A percentile compares a stretch with the other conserved stretches of the same genome.
These are phyloP conservation scores for Platanus orientalis DNA, from an alignment of 164 flowering plant genomes.

Conservation along the genomic window DNA sequence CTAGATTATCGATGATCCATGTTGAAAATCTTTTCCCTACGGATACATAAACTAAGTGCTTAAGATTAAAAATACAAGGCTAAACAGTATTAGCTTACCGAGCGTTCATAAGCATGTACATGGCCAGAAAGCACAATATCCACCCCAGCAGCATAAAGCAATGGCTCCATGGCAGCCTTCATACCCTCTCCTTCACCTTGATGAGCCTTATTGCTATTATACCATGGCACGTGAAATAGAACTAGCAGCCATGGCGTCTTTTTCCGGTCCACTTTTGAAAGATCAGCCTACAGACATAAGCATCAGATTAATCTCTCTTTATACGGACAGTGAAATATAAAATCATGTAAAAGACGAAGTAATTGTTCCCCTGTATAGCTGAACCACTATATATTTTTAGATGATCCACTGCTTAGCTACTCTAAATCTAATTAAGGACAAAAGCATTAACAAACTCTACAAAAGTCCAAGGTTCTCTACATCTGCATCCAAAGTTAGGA, in stretches of 20 bases:
- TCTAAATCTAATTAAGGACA: neutral
- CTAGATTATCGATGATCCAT: too few species aligned
- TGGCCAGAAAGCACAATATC: slow-evolving; percentile 89
- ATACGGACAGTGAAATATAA: neutral
- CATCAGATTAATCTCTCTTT: slow-evolving; percentile 3
- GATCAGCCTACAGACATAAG: slow-evolving; percentile 58
- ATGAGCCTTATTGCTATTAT: slow-evolving; percentile 88
- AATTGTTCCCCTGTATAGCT: neutral
- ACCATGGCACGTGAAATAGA: slow-evolving; percentile 97
- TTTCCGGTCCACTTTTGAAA: slow-evolving; percentile 68
- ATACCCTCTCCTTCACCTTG: slow-evolving; percentile 82
- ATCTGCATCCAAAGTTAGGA: too few species aligned
- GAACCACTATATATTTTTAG: neutral
- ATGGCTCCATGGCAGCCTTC: slow-evolving; percentile 86
- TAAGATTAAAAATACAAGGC: neutral
- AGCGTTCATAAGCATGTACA: slow-evolving; percentile 97
- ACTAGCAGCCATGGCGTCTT: slow-evolving; percentile 90
- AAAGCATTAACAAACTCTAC: neutral
- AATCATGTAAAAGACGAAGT: neutral
- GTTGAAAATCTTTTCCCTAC: too few species aligned
- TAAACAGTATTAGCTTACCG: slow-evolving; percentile 40
- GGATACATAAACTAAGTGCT: too few species aligned
- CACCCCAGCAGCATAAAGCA: slow-evolving; percentile 82
- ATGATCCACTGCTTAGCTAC: neutral
- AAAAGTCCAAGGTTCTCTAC: neutral